Evolutionary conservation across 2,329 filamentous ascomycete species (phyloP).

Genomic region (Pseudogymnoascus sp.): DNA sequence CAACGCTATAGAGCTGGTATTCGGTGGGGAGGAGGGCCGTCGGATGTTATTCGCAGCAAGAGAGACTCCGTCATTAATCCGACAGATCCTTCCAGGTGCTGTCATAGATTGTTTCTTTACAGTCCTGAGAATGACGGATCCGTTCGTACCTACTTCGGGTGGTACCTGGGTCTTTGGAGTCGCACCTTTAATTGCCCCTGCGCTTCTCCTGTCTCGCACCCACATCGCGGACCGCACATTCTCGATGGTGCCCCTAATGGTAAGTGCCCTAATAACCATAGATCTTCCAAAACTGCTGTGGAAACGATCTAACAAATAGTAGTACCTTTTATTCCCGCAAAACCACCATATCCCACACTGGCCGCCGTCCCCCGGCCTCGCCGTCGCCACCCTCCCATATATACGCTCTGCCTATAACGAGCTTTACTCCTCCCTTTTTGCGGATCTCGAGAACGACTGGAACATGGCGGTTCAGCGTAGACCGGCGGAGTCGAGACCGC

Average conservation of each 20-base stretch:
- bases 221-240: constrained; percentile 47
- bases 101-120: background rate
- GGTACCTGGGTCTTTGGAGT: constrained; percentile 37
- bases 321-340: constrained; percentile 24
- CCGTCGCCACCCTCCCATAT: constrained; percentile 61
- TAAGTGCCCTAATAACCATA: constrained; percentile 49
- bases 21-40: constrained; percentile 55
- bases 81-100: background rate
- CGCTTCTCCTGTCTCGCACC: constrained; percentile 62
- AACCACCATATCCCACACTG: constrained; percentile 19
- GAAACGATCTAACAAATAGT: background rate
- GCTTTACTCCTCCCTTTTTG: constrained; percentile 40
- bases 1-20: constrained; percentile 58
- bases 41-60: constrained; percentile 41
- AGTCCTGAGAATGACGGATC: constrained; percentile 20
- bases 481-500: constrained; percentile 29
- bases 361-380: constrained; percentile 57
- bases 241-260: constrained; percentile 30
- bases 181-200: constrained; percentile 60
- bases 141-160: constrained; percentile 22
- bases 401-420: constrained; percentile 57
- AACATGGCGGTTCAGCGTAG: constrained; percentile 27
- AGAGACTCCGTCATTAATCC: background rate
- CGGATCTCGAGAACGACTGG: constrained; percentile 26
- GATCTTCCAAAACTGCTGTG: constrained; percentile 18